Conservation (phyloP, 768 basidiomycete genomes). For the Mycena floridula region DNA sequence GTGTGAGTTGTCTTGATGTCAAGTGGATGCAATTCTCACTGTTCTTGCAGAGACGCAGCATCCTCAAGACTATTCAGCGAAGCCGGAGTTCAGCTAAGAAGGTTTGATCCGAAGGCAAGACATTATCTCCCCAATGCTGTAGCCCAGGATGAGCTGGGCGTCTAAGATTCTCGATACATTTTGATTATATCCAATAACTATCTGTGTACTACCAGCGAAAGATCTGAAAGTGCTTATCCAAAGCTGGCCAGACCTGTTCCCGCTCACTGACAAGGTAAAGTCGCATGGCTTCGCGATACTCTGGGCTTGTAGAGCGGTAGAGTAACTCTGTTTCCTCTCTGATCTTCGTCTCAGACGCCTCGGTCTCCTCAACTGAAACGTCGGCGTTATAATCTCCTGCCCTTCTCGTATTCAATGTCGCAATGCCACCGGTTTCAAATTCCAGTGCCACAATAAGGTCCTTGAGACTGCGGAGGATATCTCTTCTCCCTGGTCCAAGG, state of each 20-base stretch:
- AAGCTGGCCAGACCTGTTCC: not conserved
- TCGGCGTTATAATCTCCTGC: not conserved
- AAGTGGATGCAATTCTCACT: not conserved
- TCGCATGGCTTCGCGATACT: not conserved
- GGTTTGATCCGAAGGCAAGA: constrained; percentile 41
- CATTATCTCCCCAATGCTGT: not conserved
- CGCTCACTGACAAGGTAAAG: not conserved
- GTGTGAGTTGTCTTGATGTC: constrained; percentile 51
- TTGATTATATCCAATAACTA: too few relatives aligned
- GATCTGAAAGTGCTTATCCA: not conserved
- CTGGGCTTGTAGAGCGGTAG: not conserved
- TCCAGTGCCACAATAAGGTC: not conserved
- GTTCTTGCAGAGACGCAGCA: constrained; percentile 65
- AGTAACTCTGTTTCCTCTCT: not conserved
- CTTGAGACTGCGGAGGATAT: not conserved
- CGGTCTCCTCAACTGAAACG: not conserved
- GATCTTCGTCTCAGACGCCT: not conserved
- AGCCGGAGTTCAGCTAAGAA: constrained; percentile 77
- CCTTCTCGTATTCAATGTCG: not conserved
- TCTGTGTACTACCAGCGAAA: not conserved
- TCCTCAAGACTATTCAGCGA: constrained; percentile 73
- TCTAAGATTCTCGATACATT: too few relatives aligned
- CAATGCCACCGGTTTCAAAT: not conserved
- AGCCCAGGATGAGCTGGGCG: not conserved
- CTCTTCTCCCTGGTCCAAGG: not conserved